Evolutionary conservation across 768 basidiomycete genomes (phyloP).

Genomic region (Floccularia luteovirens): DNA sequence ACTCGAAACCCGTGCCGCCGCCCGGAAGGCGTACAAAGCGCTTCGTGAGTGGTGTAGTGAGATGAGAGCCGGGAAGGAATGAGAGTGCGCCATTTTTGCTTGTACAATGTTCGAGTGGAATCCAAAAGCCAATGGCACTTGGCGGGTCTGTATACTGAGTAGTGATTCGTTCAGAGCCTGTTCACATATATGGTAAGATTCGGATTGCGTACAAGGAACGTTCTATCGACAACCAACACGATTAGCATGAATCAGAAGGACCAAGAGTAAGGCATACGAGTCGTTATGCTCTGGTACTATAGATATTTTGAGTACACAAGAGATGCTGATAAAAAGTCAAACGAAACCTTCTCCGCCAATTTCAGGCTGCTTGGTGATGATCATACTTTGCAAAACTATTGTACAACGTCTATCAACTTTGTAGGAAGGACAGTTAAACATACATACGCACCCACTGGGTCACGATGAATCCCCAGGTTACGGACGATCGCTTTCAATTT

Average conservation of each 20-base stretch:
- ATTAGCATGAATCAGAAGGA: constrained; percentile 3
- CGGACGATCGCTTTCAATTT: constrained; percentile 59
- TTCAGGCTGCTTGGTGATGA: constrained; percentile 90
- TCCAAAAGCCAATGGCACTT: constrained; percentile 93
- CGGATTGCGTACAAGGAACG: constrained; percentile 53
- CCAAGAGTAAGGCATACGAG: constrained; percentile 49
- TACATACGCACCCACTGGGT: constrained; percentile 63
- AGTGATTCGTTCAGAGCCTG: not conserved
- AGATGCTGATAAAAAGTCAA: constrained; percentile 6
- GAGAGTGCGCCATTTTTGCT: constrained; percentile 76
- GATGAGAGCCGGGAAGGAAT: constrained; percentile 88
- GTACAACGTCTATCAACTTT: not conserved
- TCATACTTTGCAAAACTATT: constrained; percentile 84
- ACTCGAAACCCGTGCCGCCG: constrained; percentile 84
- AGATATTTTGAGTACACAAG: not conserved
- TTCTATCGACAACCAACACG: constrained; percentile 28
- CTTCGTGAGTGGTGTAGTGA: constrained; percentile 62
- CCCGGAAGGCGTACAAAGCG: constrained; percentile 75
- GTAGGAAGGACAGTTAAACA: not conserved
- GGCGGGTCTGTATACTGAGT: constrained; percentile 85
- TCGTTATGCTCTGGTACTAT: constrained; percentile 90
- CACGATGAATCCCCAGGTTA: constrained; percentile 76
- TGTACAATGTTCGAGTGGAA: constrained; percentile 88
- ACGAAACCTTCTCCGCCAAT: constrained; percentile 92
- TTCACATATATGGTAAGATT: not conserved